Evolutionary conservation across 73 alveolate genomes (phyloP).

Genomic region (Paramecium octaurelia): DNA sequence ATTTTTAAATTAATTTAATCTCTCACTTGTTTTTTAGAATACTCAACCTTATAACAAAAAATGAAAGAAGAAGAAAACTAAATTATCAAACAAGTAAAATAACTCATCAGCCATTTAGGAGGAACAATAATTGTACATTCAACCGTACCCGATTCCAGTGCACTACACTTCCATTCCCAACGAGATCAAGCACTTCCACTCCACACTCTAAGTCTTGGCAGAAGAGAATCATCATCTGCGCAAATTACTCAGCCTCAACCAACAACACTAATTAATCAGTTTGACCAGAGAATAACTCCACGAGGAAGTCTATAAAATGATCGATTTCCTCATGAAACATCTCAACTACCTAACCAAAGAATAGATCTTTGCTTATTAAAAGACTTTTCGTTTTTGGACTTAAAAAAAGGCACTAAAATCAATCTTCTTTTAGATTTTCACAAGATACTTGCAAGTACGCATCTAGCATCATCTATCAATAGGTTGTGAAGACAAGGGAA

Average conservation of each 20-base stretch:
- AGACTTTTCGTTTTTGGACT: background rate
- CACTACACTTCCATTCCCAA: background rate
- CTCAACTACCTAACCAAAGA: background rate
- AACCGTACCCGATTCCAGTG: background rate
- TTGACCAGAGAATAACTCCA: background rate
- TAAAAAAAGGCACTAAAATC: constrained; percentile 5
- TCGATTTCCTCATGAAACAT: constrained; percentile 12
- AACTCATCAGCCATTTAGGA: background rate
- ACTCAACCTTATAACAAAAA: background rate
- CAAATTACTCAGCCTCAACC: background rate
- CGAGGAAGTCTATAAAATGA: background rate
- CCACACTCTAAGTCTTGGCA: background rate
- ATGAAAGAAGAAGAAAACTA: background rate
- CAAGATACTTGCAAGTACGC: constrained; percentile 25
- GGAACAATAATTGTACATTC: background rate
- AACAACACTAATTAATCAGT: background rate
- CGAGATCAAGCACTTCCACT: background rate
- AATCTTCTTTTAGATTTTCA: constrained; percentile 28
- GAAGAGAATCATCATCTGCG: background rate
- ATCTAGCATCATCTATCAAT: background rate
- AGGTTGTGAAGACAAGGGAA: constrained; percentile 35
- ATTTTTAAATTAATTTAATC: background rate
- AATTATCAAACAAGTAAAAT: background rate
- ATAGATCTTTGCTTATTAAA: background rate
- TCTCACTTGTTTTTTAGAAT: background rate